Conservation (phyloP, 768 basidiomycete genomes). For the Rhizopogon vulgaris region DNA sequence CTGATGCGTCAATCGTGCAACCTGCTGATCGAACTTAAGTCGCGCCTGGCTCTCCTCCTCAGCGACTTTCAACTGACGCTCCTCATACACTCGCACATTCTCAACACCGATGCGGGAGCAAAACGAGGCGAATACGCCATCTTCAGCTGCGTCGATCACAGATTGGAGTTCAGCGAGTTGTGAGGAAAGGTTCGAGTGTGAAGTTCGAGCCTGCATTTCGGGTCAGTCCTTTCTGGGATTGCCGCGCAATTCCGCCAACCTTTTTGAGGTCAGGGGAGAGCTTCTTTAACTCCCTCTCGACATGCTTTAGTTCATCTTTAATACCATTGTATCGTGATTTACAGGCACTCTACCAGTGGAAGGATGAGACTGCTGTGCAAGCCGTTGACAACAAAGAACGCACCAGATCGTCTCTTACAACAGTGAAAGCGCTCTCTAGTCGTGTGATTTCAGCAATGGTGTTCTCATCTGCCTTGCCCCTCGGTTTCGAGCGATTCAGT, state of each 20-base stretch:
- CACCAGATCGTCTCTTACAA: constrained; percentile 82
- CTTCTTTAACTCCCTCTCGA: constrained; percentile 64
- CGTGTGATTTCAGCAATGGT: constrained; percentile 64
- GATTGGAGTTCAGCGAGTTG: constrained; percentile 49
- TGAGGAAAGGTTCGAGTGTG: constrained; percentile 44
- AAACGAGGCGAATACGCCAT: constrained; percentile 70
- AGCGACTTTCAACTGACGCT: constrained; percentile 81
- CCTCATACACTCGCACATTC: constrained; percentile 91
- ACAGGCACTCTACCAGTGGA: constrained; percentile 54
- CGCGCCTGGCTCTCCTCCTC: constrained; percentile 85
- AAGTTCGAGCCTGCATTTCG: constrained; percentile 42
- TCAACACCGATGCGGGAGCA: constrained; percentile 72
- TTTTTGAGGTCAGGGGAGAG: constrained; percentile 66
- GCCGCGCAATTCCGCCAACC: constrained; percentile 30
- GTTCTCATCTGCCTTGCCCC: constrained; percentile 78
- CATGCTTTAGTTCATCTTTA: constrained; percentile 78
- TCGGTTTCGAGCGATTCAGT: constrained; percentile 76
- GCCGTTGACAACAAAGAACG: constrained; percentile 13
- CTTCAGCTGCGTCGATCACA: constrained; percentile 73
- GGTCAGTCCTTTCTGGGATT: neutral
- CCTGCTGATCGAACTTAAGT: constrained; percentile 78
- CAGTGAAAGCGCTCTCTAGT: constrained; percentile 68
- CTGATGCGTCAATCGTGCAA: constrained; percentile 83
- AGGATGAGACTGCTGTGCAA: neutral
- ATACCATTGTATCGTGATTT: constrained; percentile 72